phyloP scores from a whole-genome alignment of 352 stramenopile species.

The Phytophthora cryptogea region DNA sequence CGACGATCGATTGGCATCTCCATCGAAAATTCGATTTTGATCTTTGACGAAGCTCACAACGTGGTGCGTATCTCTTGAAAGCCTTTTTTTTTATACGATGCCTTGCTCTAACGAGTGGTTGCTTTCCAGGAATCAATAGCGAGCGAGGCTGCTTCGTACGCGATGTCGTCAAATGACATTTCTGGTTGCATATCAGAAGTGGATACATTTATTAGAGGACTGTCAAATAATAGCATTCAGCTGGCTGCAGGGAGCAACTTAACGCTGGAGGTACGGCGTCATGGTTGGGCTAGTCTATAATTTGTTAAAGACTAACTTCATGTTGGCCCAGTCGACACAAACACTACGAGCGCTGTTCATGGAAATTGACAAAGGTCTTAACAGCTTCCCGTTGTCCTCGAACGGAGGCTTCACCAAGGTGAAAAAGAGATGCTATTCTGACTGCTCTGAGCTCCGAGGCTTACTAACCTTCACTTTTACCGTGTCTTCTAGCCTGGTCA shows the following conservation, averaged over 20 bases:
- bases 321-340: slow-evolving; percentile 60
- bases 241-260: slow-evolving; percentile 56
- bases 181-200: slow-evolving; percentile 94
- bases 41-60: slow-evolving; percentile 99
- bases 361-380: slow-evolving; percentile 86
- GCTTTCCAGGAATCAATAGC: slow-evolving; percentile 79
- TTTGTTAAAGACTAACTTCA: slow-evolving; percentile 12
- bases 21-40: slow-evolving; percentile 96
- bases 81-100: not conserved
- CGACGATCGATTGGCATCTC: slow-evolving; percentile 93
- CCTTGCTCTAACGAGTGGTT: not conserved
- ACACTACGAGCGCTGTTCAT: slow-evolving; percentile 82
- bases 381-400: slow-evolving; percentile 72
- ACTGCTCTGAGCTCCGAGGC: not conserved
- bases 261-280: slow-evolving; percentile 57
- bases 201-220: slow-evolving; percentile 77
- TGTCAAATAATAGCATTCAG: slow-evolving; percentile 63
- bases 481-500: slow-evolving; percentile 56
- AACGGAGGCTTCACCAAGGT: slow-evolving; percentile 86
- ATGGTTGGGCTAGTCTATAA: not conserved
- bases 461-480: slow-evolving; percentile 8
- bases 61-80: slow-evolving; percentile 71
- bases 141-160: slow-evolving; percentile 96
- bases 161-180: slow-evolving; percentile 94
- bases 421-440: not conserved